A percentile compares a stretch with the other conserved stretches of the same genome.
Evolutionary conservation across 2,329 filamentous ascomycete species (phyloP).

Genomic region (Cadophora sp.): DNA sequence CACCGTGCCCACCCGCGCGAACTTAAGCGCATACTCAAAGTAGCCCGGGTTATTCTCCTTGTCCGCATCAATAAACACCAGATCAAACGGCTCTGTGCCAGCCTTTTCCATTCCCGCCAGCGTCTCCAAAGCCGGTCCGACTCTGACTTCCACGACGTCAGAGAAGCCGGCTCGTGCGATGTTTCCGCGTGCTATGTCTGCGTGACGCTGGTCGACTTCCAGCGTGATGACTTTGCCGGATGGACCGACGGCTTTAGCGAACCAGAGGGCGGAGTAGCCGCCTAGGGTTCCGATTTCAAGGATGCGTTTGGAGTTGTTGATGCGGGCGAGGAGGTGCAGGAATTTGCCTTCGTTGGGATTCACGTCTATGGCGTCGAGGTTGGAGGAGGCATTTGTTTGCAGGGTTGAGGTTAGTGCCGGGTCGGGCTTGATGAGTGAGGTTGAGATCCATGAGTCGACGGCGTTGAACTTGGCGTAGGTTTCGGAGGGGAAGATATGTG

Average conservation of each 20-base stretch:
- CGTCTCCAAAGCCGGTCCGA: conserved; percentile 55
- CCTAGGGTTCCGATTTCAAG: conserved; percentile 36
- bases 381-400: conserved; percentile 17
- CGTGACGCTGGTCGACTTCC: conserved; percentile 52
- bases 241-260: conserved; percentile 35
- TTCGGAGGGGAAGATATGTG: conserved; percentile 14
- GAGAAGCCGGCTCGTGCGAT: conserved; percentile 48
- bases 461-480: conserved; percentile 24
- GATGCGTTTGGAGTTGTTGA: conserved; percentile 30
- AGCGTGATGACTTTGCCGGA: conserved; percentile 45
- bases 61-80: conserved; percentile 61
- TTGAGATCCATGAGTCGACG: conserved; percentile 26
- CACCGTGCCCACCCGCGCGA: conserved; percentile 56
- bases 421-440: conserved; percentile 28
- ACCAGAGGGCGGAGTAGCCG: conserved; percentile 36
- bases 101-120: conserved; percentile 29
- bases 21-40: conserved; percentile 46
- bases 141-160: conserved; percentile 53
- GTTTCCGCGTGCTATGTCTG: conserved; percentile 48
- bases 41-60: conserved; percentile 57
- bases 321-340: conserved; percentile 32
- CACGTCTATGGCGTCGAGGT: conserved; percentile 29
- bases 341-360: conserved; percentile 31
- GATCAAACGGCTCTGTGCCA: conserved; percentile 55
- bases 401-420: conserved; percentile 20